Base-by-base conservation (phyloP, 1,284 basidiomycete genomes). In the Erythrobasidium hasegawianum region DNA sequence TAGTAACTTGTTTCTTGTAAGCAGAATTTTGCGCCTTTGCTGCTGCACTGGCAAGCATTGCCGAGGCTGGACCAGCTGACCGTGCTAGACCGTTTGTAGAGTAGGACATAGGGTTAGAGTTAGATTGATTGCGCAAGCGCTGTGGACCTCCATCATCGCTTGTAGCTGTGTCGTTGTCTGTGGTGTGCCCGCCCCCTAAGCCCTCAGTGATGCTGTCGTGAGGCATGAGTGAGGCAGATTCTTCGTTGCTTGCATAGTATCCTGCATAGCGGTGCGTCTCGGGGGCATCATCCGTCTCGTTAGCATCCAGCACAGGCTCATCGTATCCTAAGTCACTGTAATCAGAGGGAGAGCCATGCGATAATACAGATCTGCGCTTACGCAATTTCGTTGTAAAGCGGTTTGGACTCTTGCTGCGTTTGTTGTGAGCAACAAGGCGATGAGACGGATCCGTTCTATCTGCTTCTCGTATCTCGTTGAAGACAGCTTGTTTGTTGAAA, bases 381-480 rank as follows among this genome's bases (percentile, higher is more conserved):
- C 62, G 47, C 2, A 65, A 33, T 47, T 65, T 65, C 33, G 62
- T 65, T 16, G 62, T 65, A 24, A 50, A 65, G 18, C 52, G 47
- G 33, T 58, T 58, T 53, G 54, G 55, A 26, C 45, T 49, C 8
- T 52, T 67, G 64, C 26, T 43, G 27, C 11, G 69, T 22, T 71
- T 72, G 58, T 73, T 74, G 68, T 74, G 72, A 20, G 73, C 69
- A 39, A 72, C 69, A 14, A 74, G 65, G 3, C 70, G 73, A 2
- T 67, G 61, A 2, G 72, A 58, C 0, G 73, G 72, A 49, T 73
- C 73, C 11, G 69, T 69, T 8, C 55, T 54, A 47, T 74, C 73
- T 43, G 66, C 49, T 20, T 62, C 69, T 40, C 62, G 60, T 47
- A 74, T 73, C 16, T 71, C 53, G 1, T 59, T 64, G 26, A 73